These are phyloP conservation scores for Suhomyces sp. DNA, from an alignment of 805 yeast genomes.

Conservation along the genomic window DNA sequence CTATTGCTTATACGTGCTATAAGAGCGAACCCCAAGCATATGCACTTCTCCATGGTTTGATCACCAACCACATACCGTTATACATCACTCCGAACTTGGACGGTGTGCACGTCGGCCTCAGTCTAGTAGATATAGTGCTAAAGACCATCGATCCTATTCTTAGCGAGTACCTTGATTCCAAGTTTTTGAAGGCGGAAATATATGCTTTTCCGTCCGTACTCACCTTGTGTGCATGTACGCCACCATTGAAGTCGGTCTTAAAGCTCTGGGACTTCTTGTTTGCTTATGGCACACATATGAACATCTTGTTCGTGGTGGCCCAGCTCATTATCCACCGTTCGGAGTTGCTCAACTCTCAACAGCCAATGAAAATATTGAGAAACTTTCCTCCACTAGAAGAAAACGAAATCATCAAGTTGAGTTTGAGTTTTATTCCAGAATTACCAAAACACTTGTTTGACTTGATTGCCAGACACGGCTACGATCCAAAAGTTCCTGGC, in stretches of 20 bases:
- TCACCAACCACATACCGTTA: slow-evolving; percentile 66
- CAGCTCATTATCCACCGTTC: slow-evolving; percentile 71
- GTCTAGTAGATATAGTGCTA: slow-evolving; percentile 70
- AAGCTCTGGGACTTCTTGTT: slow-evolving; percentile 87
- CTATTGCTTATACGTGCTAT: slow-evolving; percentile 65
- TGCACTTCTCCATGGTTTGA: slow-evolving; percentile 59
- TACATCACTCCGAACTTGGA: slow-evolving; percentile 73
- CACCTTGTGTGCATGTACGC: slow-evolving; percentile 85
- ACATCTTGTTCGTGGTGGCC: slow-evolving; percentile 78
- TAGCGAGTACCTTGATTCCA: slow-evolving; percentile 54
- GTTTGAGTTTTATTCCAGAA: slow-evolving; percentile 75
- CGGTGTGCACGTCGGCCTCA: slow-evolving; percentile 78
- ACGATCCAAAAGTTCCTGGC: slow-evolving; percentile 44
- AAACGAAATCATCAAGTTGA: slow-evolving; percentile 69
- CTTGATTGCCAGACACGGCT: slow-evolving; percentile 59
- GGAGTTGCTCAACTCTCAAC: slow-evolving; percentile 52
- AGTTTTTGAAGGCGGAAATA: slow-evolving; percentile 74
- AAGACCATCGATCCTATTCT: slow-evolving; percentile 71
- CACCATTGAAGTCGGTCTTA: slow-evolving; percentile 72
- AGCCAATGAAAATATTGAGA: slow-evolving; percentile 74
- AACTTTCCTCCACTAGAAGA: slow-evolving; percentile 72
- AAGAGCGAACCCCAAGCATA: slow-evolving; percentile 86
- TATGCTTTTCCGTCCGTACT: slow-evolving; percentile 83
- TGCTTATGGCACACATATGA: slow-evolving; percentile 89
- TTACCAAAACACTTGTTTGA: slow-evolving; percentile 67